Percentiles rank a stretch among this genome's conserved stretches.
These are phyloP conservation scores for Climacium dendroides DNA, from an alignment of 225 moss, liverwort and hornwort species.

Conservation along the genomic window DNA sequence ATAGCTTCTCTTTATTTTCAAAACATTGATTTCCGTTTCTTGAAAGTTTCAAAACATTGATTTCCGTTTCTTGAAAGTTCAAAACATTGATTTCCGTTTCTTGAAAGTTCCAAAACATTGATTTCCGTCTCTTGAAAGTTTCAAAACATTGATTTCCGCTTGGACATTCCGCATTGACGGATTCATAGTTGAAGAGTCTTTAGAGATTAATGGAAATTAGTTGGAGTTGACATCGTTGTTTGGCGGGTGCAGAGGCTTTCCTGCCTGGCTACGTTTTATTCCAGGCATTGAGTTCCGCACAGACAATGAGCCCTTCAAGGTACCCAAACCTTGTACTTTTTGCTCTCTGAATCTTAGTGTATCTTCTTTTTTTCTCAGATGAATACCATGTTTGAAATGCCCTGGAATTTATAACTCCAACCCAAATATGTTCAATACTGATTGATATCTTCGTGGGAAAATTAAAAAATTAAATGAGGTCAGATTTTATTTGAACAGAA, in stretches of 20 bases:
- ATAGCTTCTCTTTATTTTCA: not conserved
- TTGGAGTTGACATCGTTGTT: not conserved
- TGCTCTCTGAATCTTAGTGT: not conserved
- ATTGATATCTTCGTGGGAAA: no score
- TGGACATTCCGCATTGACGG: not conserved
- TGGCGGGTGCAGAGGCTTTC: constrained; percentile 9
- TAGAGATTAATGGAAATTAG: not conserved
- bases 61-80: not conserved
- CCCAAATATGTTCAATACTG: not conserved
- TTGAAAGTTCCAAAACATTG: not conserved
- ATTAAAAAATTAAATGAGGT: not conserved
- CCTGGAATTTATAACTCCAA: not conserved
- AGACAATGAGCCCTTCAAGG: constrained; percentile 75
- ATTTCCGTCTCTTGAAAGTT: not conserved
- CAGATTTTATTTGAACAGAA: not conserved
- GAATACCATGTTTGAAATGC: not conserved
- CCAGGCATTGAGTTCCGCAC: constrained; percentile 74
- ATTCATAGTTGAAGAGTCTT: not conserved
- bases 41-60: not conserved
- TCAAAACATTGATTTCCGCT: not conserved
- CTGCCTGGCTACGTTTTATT: constrained; percentile 50
- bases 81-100: not conserved
- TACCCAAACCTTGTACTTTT: not conserved
- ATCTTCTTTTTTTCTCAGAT: not conserved
- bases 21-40: not conserved